Evolutionary conservation across 2,329 filamentous ascomycete genomes (phyloP), one percentile per base, ranked within the genome.

Genomic region (Colletotrichum cordylinicola): DNA sequence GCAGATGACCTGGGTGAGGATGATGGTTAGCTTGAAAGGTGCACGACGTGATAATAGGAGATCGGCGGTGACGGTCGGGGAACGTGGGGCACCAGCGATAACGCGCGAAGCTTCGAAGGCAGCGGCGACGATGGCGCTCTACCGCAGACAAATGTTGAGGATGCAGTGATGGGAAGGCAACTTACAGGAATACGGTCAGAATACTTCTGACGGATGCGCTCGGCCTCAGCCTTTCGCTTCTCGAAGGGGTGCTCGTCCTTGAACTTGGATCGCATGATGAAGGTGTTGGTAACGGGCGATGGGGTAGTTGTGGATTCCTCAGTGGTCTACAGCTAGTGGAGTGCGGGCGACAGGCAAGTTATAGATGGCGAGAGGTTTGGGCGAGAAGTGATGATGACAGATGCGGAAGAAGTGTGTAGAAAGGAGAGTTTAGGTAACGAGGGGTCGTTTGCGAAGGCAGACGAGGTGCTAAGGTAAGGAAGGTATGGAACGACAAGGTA

Each of bases 231-330:
- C 95, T 98, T 98, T 90, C 97, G 96, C 95, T 99, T 99, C 94
- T 98, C 97, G 86, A 98, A 98, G 82, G 95, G 96, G 87, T 98
- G 97, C 93, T 98, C 97, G 93, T 99, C 97, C 96, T 99, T 99
- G 89, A 99, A 99, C 93, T 98, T 98, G 91, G 95, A 98, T 85
- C 96, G 94, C 96, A 98, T 98, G 80, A 84, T 95, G 90, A 84
- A 84, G 84, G 85, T 85, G 80, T 81, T 81, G 78, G 68, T 74
- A 78, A 69, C 71, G 77, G 70, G 27, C 74, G 75, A 69, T 65
- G 48, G 76, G 70, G 75, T 77, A 64, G 66, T 76, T 68, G 77
- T 74, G 61, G 76, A 55, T 80, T 72, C 72, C 70, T 66, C n/a
- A 35, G 62, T 68, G 55, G 31, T 37, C 29, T 74, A 61, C 64